Percentiles rank a stretch among this genome's conserved stretches.
Conservation (phyloP, 106 monocot genomes). For the Iris macrosiphon region DNA sequence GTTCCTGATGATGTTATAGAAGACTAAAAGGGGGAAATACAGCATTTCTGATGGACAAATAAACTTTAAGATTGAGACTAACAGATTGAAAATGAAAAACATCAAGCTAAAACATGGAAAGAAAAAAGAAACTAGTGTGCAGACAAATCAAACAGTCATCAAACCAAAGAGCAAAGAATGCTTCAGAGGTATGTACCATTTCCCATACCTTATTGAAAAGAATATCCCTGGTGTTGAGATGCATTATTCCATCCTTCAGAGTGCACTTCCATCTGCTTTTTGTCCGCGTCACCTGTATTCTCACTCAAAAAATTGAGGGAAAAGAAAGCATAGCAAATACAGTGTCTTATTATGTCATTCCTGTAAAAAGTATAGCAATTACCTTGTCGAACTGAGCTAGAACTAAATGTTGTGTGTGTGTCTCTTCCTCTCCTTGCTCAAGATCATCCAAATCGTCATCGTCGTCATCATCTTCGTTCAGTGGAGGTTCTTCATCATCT, state of each 20-base stretch:
- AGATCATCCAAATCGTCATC: slow-evolving; percentile 74
- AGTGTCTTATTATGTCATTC: background rate
- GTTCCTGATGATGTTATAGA: too few relatives aligned
- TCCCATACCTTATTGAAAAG: slow-evolving; percentile 92
- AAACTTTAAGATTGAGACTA: too few relatives aligned
- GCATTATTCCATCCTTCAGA: slow-evolving; percentile 98
- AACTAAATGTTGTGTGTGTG: slow-evolving; percentile 80
- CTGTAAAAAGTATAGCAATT: background rate
- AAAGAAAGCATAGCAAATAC: background rate
- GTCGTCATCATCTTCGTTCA: slow-evolving; percentile 97
- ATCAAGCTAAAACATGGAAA: too few relatives aligned
- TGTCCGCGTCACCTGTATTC: slow-evolving; percentile 66
- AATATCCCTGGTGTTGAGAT: slow-evolving; percentile 74
- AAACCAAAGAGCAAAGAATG: too few relatives aligned
- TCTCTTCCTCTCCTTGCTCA: slow-evolving; percentile 77
- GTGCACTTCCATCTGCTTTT: slow-evolving; percentile 94
- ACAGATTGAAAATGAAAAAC: too few relatives aligned
- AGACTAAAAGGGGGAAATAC: too few relatives aligned
- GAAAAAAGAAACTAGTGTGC: too few relatives aligned
- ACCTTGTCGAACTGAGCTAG: slow-evolving; percentile 98
- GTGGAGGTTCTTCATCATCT: slow-evolving; percentile 90
- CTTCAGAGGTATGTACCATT: too few relatives aligned
- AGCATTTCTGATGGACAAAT: too few relatives aligned
- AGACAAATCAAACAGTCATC: too few relatives aligned
- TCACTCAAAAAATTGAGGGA: background rate